Percentiles rank a stretch among this genome's conserved stretches.
Conservation (phyloP, 1,139 yeast genomes). For the Scheffersomyces stambukii region DNA sequence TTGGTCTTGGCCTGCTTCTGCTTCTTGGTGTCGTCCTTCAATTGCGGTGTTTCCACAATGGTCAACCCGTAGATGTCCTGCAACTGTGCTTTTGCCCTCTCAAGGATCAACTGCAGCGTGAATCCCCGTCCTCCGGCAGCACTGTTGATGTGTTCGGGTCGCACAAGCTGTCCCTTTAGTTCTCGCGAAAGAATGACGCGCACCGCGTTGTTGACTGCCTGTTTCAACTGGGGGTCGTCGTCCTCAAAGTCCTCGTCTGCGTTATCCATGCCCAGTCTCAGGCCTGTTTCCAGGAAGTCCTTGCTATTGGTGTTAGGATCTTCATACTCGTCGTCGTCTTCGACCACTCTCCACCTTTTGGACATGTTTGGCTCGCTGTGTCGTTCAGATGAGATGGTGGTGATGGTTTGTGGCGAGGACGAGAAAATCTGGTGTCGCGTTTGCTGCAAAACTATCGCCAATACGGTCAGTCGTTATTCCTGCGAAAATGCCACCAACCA, state of each 20-base stretch:
- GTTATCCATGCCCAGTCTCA: too few relatives aligned
- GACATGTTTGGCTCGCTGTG: conserved; percentile 1
- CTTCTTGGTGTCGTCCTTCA: conserved; percentile 7
- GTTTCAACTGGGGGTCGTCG: too few relatives aligned
- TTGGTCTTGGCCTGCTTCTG: conserved; percentile 7
- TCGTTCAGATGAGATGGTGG: neutral
- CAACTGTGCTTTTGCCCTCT: conserved; percentile 17
- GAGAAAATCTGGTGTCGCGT: too few relatives aligned
- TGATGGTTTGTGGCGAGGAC: neutral
- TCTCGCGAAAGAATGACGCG: conserved; percentile 23
- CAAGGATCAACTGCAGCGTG: conserved; percentile 16
- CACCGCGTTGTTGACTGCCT: conserved; percentile 19
- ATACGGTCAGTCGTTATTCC: too few relatives aligned
- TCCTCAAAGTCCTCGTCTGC: conserved; percentile 8
- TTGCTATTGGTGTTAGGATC: conserved; percentile 1
- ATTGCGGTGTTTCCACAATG: conserved; percentile 17
- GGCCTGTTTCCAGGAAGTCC: neutral
- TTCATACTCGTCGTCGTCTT: conserved; percentile 5
- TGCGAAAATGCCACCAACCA: too few relatives aligned
- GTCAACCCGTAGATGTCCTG: conserved; percentile 28
- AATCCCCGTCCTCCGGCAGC: too few relatives aligned
- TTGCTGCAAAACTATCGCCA: too few relatives aligned
- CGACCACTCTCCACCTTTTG: conserved; percentile 4
- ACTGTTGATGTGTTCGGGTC: too few relatives aligned
- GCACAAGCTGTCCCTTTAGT: conserved; percentile 19